These are phyloP conservation scores for Alternaria solani DNA, from an alignment of 2,329 filamentous ascomycete genomes.

Conservation along the genomic window DNA sequence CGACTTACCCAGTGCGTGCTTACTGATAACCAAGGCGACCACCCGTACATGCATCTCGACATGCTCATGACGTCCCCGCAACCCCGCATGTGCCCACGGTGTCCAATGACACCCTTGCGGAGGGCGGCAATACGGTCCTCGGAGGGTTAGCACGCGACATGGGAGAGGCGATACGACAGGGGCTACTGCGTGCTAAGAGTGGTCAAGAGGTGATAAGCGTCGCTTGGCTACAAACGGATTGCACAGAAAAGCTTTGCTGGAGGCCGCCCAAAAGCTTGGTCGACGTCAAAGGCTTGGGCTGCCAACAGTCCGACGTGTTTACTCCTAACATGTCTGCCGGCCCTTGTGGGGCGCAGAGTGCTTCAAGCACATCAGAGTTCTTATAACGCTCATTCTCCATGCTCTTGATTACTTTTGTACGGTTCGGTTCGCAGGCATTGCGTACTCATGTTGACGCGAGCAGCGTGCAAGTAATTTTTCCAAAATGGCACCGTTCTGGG, in stretches of 20 bases:
- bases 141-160: constrained; percentile 7
- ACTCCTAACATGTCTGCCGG: too few relatives aligned
- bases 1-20: neutral
- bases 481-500: neutral
- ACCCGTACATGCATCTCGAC: constrained; percentile 13
- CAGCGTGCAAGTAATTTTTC: neutral
- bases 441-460: too few relatives aligned
- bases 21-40: constrained; percentile 1
- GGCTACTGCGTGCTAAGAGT: constrained; percentile 12
- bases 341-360: too few relatives aligned
- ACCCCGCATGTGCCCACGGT: constrained; percentile 4
- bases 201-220: constrained; percentile 28
- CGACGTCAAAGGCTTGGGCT: constrained; percentile 1
- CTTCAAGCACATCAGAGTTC: too few relatives aligned
- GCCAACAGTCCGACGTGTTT: neutral
- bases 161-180: neutral
- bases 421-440: too few relatives aligned
- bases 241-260: constrained; percentile 29
- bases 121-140: neutral
- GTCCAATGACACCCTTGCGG: constrained; percentile 10
- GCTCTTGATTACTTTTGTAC: too few relatives aligned
- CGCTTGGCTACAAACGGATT: constrained; percentile 16
- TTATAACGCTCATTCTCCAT: too few relatives aligned
- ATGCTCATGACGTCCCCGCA: constrained; percentile 25
- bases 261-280: constrained; percentile 18